phyloP scores from a whole-genome alignment of 2,329 filamentous ascomycete genomes.

The Exophiala bonariae region DNA sequence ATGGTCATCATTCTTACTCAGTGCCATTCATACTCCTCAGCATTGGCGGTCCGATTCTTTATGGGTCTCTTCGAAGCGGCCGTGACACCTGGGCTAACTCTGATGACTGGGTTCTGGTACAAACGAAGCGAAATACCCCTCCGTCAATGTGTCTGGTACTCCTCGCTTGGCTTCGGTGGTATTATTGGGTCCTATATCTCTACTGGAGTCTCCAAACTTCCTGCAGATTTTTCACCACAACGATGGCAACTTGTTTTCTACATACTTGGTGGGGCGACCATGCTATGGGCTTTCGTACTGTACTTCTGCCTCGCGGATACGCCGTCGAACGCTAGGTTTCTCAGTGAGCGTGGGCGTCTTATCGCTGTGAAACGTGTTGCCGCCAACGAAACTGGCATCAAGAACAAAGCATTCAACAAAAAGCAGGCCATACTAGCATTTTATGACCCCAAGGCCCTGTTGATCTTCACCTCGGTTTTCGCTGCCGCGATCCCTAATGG shows the following conservation, averaged over 20 bases:
- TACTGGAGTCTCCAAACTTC: slow-evolving; percentile 38
- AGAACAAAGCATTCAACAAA: slow-evolving; percentile 50
- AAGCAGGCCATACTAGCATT: slow-evolving; percentile 49
- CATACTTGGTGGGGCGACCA: slow-evolving; percentile 31
- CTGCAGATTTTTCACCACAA: slow-evolving; percentile 42
- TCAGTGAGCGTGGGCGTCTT: slow-evolving; percentile 40
- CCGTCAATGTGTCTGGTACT: slow-evolving; percentile 59
- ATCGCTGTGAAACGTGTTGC: slow-evolving; percentile 56
- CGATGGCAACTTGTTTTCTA: slow-evolving; percentile 51
- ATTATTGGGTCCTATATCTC: slow-evolving; percentile 56
- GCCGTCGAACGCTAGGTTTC: slow-evolving; percentile 45
- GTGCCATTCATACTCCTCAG: slow-evolving; percentile 40
- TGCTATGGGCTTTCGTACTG: slow-evolving; percentile 25
- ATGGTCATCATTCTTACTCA: slow-evolving; percentile 45
- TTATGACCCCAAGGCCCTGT: slow-evolving; percentile 58
- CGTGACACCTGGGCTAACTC: slow-evolving; percentile 51
- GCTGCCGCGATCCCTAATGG: slow-evolving; percentile 34
- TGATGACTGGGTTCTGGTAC: slow-evolving; percentile 53
- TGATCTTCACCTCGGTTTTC: slow-evolving; percentile 49
- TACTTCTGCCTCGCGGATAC: slow-evolving; percentile 49
- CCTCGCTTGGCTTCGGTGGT: slow-evolving; percentile 58
- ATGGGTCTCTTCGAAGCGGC: slow-evolving; percentile 50
- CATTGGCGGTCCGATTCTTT: slow-evolving; percentile 46
- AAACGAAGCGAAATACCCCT: slow-evolving; percentile 40
- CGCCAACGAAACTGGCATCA: slow-evolving; percentile 53